Evolutionary conservation across 2,329 filamentous ascomycete genomes (phyloP).

Genomic region (Exophiala xenobiotica): DNA sequence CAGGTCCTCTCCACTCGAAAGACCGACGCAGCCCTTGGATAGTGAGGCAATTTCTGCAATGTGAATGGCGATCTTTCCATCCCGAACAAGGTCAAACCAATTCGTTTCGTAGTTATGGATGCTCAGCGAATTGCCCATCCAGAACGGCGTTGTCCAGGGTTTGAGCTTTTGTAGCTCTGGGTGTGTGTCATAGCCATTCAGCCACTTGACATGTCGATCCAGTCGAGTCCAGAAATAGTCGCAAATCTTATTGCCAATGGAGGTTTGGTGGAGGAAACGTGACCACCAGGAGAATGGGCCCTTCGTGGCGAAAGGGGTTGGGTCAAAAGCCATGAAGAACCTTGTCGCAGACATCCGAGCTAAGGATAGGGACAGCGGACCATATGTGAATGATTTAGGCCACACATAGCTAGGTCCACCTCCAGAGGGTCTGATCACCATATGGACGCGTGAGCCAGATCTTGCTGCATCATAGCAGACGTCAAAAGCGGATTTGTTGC

Average conservation of each 20-base stretch:
- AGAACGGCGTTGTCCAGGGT: constrained; percentile 46
- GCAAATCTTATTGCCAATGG: constrained; percentile 50
- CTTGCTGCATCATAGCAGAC: constrained; percentile 59
- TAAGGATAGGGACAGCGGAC: background rate
- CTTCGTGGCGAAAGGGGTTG: background rate
- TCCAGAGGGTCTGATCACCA: constrained; percentile 58
- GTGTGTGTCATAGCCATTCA: constrained; percentile 49
- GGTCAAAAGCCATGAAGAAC: background rate
- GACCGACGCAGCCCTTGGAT: constrained; percentile 44
- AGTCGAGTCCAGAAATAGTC: constrained; percentile 55
- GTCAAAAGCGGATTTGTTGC: constrained; percentile 63
- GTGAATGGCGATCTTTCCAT: constrained; percentile 55
- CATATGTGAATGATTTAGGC: background rate
- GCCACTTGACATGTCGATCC: constrained; percentile 36
- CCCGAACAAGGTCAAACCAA: constrained; percentile 57
- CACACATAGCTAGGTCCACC: constrained; percentile 60
- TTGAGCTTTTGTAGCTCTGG: constrained; percentile 46
- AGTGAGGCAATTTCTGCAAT: constrained; percentile 56
- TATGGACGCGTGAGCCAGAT: constrained; percentile 54
- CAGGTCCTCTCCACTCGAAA: constrained; percentile 48
- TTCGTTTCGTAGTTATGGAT: constrained; percentile 61
- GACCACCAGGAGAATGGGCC: background rate
- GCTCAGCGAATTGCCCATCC: constrained; percentile 56
- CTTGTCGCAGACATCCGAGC: background rate
- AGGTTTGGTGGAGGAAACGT: constrained; percentile 51